These are phyloP conservation scores for Saturnispora sanitii DNA, from an alignment of 805 yeast species.

Conservation along the genomic window DNA sequence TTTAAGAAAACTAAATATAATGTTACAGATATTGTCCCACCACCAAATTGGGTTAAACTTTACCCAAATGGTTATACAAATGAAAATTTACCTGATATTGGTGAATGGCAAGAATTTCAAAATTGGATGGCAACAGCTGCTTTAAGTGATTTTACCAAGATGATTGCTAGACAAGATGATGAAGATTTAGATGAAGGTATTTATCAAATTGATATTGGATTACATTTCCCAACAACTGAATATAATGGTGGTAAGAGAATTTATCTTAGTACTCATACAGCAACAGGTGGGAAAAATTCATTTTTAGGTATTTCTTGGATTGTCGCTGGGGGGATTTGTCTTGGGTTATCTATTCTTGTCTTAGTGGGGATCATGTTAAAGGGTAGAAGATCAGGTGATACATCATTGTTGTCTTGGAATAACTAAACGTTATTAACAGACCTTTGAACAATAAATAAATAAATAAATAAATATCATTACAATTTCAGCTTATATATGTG, in stretches of 20 bases:
- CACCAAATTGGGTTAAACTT: conserved; percentile 69
- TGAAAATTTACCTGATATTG: conserved; percentile 58
- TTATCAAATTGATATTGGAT: conserved; percentile 56
- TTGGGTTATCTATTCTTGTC: conserved; percentile 44
- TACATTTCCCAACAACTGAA: conserved; percentile 70
- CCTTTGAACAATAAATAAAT: too few species aligned
- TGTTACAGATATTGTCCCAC: conserved; percentile 59
- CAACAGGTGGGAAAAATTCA: conserved; percentile 65
- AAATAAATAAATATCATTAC: too few species aligned
- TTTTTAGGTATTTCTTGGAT: conserved; percentile 69
- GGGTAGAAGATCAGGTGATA: conserved; percentile 67
- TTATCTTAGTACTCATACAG: conserved; percentile 60
- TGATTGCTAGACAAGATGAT: conserved; percentile 53
- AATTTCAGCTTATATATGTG: too few species aligned
- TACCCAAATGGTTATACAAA: conserved; percentile 69
- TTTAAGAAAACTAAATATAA: conserved; percentile 56
- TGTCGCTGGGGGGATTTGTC: conserved; percentile 63
- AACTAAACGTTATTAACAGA: conserved; percentile 15
- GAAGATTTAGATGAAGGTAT: conserved; percentile 46
- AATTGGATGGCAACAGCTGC: conserved; percentile 87
- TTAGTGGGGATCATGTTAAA: conserved; percentile 45
- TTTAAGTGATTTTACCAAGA: conserved; percentile 54
- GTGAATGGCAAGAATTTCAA: conserved; percentile 60
- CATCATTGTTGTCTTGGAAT: conserved; percentile 66
- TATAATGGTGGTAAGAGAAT: conserved; percentile 60